Conservation (phyloP, 768 basidiomycete species). For the Inosperma sp. region DNA sequence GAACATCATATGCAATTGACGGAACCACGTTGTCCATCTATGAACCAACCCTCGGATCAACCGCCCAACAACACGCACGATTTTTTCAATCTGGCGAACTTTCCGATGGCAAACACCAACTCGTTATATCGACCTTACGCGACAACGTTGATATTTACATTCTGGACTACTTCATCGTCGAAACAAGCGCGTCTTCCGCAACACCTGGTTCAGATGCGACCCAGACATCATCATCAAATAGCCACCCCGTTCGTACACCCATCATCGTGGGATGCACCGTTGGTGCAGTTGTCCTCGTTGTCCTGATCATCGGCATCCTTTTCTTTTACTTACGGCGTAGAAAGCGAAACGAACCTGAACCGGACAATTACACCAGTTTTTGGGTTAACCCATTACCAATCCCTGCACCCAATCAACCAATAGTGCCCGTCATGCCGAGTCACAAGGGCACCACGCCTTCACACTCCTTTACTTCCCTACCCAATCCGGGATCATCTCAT, state of each 20-base stretch:
- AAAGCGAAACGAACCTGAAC: background rate
- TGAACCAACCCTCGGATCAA: background rate
- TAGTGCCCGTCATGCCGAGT: too few relatives aligned
- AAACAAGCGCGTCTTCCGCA: background rate
- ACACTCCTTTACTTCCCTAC: too few relatives aligned
- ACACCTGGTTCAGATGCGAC: background rate
- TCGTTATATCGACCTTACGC: background rate
- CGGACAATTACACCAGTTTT: too few relatives aligned
- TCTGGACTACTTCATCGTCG: background rate
- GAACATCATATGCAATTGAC: background rate
- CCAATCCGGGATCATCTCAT: too few relatives aligned
- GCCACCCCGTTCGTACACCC: background rate
- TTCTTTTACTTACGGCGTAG: background rate
- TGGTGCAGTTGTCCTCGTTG: background rate
- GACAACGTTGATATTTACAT: background rate
- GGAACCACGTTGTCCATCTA: background rate
- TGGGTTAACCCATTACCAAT: too few relatives aligned
- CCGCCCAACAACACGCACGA: background rate
- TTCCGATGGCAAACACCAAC: background rate
- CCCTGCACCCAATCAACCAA: too few relatives aligned
- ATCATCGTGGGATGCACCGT: background rate
- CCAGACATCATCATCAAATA: background rate
- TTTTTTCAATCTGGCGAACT: background rate
- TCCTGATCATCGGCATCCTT: background rate
- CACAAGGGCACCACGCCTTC: too few relatives aligned